Conservation (phyloP, 345 rosid genomes). For the Pelargonium nanum region DNA sequence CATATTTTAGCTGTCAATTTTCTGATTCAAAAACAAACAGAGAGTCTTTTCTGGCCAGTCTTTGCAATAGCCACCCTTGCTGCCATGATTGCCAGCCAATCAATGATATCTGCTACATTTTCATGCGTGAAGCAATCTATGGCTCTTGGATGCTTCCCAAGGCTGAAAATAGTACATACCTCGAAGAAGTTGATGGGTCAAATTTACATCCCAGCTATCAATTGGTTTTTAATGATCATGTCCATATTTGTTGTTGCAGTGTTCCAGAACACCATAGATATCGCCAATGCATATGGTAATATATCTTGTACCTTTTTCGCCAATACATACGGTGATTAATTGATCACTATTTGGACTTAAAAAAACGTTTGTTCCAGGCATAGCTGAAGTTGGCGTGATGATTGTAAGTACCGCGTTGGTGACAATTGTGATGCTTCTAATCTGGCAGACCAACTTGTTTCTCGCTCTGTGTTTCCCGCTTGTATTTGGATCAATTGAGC, state of each 20-base stretch:
- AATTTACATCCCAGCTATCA: slow-evolving; percentile 79
- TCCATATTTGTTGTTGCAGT: slow-evolving; percentile 76
- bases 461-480: slow-evolving; percentile 14
- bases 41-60: slow-evolving; percentile 76
- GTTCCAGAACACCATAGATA: slow-evolving; percentile 75
- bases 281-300: slow-evolving; percentile 97
- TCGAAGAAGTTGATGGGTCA: slow-evolving; percentile 81
- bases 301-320: too few species aligned
- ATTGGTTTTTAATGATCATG: slow-evolving; percentile 89
- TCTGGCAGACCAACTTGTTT: slow-evolving; percentile 26
- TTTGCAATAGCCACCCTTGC: slow-evolving; percentile 74
- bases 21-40: not conserved
- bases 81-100: slow-evolving; percentile 97
- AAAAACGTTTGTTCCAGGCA: slow-evolving; percentile 19
- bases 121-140: slow-evolving; percentile 90
- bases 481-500: slow-evolving; percentile 14
- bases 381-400: slow-evolving; percentile 23
- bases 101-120: slow-evolving; percentile 99
- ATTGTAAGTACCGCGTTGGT: slow-evolving; percentile 19
- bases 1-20: too few species aligned
- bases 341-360: too few species aligned
- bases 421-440: slow-evolving; percentile 26
- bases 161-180: slow-evolving; percentile 90
- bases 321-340: too few species aligned
- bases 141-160: slow-evolving; percentile 98